Conservation (phyloP, 768 basidiomycete species). For the Russula virescens region DNA sequence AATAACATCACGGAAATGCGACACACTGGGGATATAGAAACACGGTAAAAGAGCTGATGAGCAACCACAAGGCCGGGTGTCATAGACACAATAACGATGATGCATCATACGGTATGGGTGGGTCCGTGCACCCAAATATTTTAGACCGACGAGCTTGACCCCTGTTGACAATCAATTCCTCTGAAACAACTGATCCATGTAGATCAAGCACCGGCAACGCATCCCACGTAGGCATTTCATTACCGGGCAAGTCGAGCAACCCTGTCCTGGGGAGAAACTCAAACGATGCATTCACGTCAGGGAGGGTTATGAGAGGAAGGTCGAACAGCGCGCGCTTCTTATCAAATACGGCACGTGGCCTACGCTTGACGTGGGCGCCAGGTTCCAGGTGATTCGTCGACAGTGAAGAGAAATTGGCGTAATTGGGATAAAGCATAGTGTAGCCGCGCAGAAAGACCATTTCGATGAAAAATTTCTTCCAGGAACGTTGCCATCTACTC, state of each 20-base stretch:
- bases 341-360: slow-evolving; percentile 39
- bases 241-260: slow-evolving; percentile 57
- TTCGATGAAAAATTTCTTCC: slow-evolving; percentile 91
- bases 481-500: slow-evolving; percentile 73
- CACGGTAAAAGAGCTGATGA: neutral
- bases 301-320: slow-evolving; percentile 61
- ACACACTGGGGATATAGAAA: neutral
- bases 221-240: slow-evolving; percentile 45
- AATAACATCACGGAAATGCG: neutral
- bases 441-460: slow-evolving; percentile 76
- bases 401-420: slow-evolving; percentile 58
- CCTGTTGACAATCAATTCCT: slow-evolving; percentile 30
- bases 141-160: slow-evolving; percentile 31
- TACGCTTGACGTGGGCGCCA: slow-evolving; percentile 69
- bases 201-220: slow-evolving; percentile 64
- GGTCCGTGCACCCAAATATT: slow-evolving; percentile 26
- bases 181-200: slow-evolving; percentile 32
- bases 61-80: neutral
- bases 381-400: slow-evolving; percentile 90
- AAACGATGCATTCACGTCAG: slow-evolving; percentile 27
- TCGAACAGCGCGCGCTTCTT: slow-evolving; percentile 60
- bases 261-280: slow-evolving; percentile 25
- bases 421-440: slow-evolving; percentile 89
- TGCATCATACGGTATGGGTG: slow-evolving; percentile 16
- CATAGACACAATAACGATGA: slow-evolving; percentile 26